phyloP scores from a whole-genome alignment of 1,284 basidiomycete species.

The Pseudozyma thailandica region DNA sequence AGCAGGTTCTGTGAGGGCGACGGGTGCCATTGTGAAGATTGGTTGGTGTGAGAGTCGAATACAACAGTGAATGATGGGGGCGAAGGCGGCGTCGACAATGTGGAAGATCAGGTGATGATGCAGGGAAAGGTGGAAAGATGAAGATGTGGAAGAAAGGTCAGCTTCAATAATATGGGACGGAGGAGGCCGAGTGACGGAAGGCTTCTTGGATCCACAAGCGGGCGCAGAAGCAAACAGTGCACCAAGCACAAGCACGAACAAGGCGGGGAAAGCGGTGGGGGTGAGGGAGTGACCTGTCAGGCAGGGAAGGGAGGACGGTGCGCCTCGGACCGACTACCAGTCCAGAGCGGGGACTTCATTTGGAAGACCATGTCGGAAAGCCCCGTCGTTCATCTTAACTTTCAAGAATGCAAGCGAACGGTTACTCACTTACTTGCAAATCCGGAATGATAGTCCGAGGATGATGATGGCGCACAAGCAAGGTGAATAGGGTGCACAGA shows the following conservation, averaged over 20 bases:
- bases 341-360: not conserved
- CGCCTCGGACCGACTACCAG: constrained; percentile 32
- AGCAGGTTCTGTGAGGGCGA: constrained; percentile 29
- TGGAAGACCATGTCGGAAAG: not conserved
- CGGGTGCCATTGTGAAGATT: constrained; percentile 27
- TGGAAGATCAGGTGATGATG: not conserved
- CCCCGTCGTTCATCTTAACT: not conserved
- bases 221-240: constrained; percentile 1
- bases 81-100: not conserved
- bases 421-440: not conserved
- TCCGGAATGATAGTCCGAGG: constrained; percentile 13
- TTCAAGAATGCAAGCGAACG: not conserved
- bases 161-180: constrained; percentile 17
- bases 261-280: not conserved
- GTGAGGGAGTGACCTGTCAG: not conserved
- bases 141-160: constrained; percentile 1
- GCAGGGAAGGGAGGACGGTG: constrained; percentile 12
- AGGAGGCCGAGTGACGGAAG: not conserved
- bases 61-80: no score
- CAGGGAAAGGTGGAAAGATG: not conserved
- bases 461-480: not conserved
- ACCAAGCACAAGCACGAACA: not conserved
- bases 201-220: not conserved
- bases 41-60: no score
- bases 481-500: not conserved